These are phyloP conservation scores for Phytophthora brassicae DNA, from an alignment of 352 stramenopile species.

Conservation along the genomic window DNA sequence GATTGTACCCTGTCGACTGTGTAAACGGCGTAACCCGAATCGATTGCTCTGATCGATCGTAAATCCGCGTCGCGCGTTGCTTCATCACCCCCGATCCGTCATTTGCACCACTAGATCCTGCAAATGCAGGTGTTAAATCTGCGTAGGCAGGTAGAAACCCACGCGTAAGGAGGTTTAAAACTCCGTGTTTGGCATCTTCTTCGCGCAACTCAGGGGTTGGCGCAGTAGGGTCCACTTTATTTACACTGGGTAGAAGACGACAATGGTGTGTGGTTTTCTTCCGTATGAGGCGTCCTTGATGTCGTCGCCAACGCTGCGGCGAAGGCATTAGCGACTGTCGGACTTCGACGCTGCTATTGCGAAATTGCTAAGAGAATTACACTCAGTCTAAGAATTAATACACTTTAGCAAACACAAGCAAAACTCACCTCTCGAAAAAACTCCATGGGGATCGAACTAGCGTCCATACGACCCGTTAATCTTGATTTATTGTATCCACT, in stretches of 20 bases:
- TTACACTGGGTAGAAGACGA: conserved; percentile 69
- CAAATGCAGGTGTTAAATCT: conserved; percentile 70
- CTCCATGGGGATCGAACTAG: conserved; percentile 40
- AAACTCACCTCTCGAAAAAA: conserved; percentile 51
- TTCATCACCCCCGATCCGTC: conserved; percentile 49
- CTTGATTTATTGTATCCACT: conserved; percentile 15
- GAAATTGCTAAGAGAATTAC: conserved; percentile 36
- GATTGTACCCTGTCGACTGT: conserved; percentile 69
- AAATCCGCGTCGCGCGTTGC: conserved; percentile 50
- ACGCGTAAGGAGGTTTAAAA: conserved; percentile 71
- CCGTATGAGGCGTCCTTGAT: conserved; percentile 45
- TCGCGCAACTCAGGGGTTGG: conserved; percentile 53
- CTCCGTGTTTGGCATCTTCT: conserved; percentile 59
- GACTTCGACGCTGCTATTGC: conserved; percentile 40
- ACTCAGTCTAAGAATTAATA: not conserved
- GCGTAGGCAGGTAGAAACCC: conserved; percentile 63
- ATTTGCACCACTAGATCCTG: conserved; percentile 20
- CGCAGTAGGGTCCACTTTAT: conserved; percentile 62
- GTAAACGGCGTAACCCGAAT: conserved; percentile 51
- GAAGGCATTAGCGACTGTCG: conserved; percentile 23
- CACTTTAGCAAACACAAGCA: not conserved
- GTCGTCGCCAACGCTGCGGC: conserved; percentile 24
- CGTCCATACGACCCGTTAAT: conserved; percentile 11
- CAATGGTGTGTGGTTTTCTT: conserved; percentile 59
- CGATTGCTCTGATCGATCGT: conserved; percentile 59